These are phyloP conservation scores for Globisporangium emineosum DNA, from an alignment of 352 stramenopile species.

Conservation along the genomic window DNA sequence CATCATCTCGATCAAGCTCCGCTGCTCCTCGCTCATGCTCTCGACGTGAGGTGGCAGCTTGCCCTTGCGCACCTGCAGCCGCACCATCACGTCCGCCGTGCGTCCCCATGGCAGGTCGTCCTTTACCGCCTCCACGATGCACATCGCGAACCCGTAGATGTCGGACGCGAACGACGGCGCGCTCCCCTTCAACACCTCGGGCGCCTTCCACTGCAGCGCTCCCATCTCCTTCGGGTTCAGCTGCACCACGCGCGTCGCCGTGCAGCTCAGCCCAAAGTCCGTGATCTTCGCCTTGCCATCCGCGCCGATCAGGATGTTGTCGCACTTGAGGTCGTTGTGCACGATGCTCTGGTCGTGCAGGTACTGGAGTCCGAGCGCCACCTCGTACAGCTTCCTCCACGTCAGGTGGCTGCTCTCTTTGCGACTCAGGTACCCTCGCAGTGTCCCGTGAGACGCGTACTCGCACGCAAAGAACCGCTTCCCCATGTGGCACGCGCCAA, in stretches of 20 bases:
- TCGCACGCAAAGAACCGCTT: constrained; percentile 36
- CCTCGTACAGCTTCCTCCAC: constrained; percentile 24
- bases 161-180: constrained; percentile 26
- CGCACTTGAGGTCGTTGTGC: constrained; percentile 23
- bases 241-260: background rate
- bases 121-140: constrained; percentile 30
- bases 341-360: constrained; percentile 19
- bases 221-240: constrained; percentile 4
- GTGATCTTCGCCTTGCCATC: constrained; percentile 22
- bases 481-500: constrained; percentile 34
- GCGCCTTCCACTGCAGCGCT: constrained; percentile 22
- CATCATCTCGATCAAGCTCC: constrained; percentile 25
- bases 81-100: constrained; percentile 19
- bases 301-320: constrained; percentile 19
- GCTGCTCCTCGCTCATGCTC: constrained; percentile 33
- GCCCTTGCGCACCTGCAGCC: constrained; percentile 19
- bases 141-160: constrained; percentile 39
- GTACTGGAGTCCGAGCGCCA: constrained; percentile 22
- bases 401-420: constrained; percentile 1
- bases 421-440: constrained; percentile 22
- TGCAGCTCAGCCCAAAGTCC: constrained; percentile 22
- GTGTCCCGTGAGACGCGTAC: constrained; percentile 23
- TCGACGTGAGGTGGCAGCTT: constrained; percentile 20
- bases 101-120: constrained; percentile 23
- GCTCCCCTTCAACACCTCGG: constrained; percentile 24